phyloP scores from a whole-genome alignment of 441 rosid genomes.

The Metrosideros polymorpha region DNA sequence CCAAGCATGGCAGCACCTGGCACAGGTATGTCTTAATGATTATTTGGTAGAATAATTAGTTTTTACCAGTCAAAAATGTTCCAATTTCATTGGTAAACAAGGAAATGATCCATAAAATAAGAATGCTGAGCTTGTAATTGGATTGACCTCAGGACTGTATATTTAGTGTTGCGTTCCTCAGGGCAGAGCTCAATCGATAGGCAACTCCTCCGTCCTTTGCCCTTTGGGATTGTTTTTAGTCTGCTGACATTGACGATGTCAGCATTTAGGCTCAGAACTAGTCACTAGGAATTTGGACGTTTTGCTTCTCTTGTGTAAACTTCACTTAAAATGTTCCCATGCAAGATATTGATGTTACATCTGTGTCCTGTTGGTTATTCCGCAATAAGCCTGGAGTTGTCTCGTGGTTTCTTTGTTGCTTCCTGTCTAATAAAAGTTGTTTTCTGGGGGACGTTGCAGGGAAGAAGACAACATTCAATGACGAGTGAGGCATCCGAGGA shows the following conservation, averaged over 20 bases:
- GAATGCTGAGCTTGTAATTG: not conserved
- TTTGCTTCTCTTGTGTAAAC: too few relatives aligned
- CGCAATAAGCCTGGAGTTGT: not conserved
- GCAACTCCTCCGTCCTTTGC: not conserved
- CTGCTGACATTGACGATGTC: not conserved
- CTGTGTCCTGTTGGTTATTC: not conserved
- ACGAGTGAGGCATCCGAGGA: constrained; percentile 3
- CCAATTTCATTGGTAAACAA: not conserved
- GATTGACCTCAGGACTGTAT: not conserved
- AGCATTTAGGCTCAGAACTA: too few relatives aligned
- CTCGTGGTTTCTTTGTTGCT: not conserved
- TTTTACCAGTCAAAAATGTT: not conserved
- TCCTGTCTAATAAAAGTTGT: not conserved
- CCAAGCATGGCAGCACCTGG: constrained; percentile 34
- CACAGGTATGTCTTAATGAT: constrained; percentile 22
- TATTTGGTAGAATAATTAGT: not conserved
- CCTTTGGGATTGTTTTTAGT: not conserved
- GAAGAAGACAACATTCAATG: constrained; percentile 57
- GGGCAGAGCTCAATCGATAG: not conserved
- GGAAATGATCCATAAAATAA: not conserved
- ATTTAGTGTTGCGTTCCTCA: not conserved
- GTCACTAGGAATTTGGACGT: too few relatives aligned
- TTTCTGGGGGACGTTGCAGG: constrained; percentile 22
- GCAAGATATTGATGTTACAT: not conserved
- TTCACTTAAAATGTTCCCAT: not conserved